Conservation (phyloP, 139 green algal species). For the Chlamydomonas schloesseri region DNA sequence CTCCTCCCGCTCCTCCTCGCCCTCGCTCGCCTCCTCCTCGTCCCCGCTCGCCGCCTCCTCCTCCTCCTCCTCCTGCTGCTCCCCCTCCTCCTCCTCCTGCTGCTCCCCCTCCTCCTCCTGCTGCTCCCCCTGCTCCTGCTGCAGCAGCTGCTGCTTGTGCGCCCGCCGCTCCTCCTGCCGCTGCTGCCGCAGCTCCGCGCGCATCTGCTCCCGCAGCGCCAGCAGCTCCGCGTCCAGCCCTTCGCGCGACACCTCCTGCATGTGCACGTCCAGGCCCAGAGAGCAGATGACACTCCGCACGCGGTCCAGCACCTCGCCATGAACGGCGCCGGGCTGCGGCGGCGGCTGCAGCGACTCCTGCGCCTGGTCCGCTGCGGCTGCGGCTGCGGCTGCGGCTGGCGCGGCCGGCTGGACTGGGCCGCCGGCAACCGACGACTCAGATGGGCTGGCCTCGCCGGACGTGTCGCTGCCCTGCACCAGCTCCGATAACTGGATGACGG, state of each 20-base stretch:
- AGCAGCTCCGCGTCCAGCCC: constrained; percentile 20
- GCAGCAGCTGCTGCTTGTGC: background rate
- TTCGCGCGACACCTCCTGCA: background rate
- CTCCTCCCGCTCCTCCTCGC: too few relatives aligned
- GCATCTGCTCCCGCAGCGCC: constrained; percentile 9
- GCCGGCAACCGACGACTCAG: too few relatives aligned
- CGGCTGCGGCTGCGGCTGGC: too few relatives aligned
- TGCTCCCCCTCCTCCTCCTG: background rate
- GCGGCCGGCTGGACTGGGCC: too few relatives aligned
- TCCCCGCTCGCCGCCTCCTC: too few relatives aligned
- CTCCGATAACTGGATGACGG: too few relatives aligned
- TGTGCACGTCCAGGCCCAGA: constrained; percentile 17
- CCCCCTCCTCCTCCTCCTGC: background rate
- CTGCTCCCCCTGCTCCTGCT: background rate
- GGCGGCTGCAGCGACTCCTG: background rate
- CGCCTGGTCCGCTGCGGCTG: background rate
- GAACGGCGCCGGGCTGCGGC: too few relatives aligned
- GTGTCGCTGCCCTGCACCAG: too few relatives aligned
- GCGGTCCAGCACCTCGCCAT: background rate
- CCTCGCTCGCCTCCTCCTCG: too few relatives aligned
- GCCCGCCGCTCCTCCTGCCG: background rate
- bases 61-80: background rate
- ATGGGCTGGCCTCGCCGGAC: too few relatives aligned
- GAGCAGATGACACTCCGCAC: background rate
- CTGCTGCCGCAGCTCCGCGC: background rate